Percentiles rank a stretch among this genome's conserved stretches.
phyloP scores from a whole-genome alignment of 441 rosid species.

The Pelargonium fulgidum region DNA sequence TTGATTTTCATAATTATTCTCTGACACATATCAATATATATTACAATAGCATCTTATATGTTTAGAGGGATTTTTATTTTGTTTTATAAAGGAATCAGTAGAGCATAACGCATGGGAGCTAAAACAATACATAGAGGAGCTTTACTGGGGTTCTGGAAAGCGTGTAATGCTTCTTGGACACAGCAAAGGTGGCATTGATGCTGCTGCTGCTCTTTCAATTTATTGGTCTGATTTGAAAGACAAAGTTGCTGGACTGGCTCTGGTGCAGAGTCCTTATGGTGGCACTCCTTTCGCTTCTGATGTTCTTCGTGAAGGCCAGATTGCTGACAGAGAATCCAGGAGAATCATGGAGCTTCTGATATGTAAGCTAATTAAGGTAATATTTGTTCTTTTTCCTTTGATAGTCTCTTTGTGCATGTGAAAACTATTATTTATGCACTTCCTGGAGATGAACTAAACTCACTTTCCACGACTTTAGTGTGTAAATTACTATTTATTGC shows the following conservation, averaged over 20 bases:
- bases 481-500: neutral
- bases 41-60: neutral
- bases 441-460: neutral
- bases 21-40: too few relatives aligned
- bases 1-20: too few relatives aligned
- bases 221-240: constrained; percentile 91
- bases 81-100: constrained; percentile 60
- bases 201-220: constrained; percentile 87
- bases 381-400: neutral
- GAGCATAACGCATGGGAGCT: constrained; percentile 92
- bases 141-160: constrained; percentile 86
- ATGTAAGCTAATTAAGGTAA: constrained; percentile 86
- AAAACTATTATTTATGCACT: neutral
- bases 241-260: constrained; percentile 82
- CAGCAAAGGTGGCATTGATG: constrained; percentile 97
- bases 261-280: constrained; percentile 93
- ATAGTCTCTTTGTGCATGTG: neutral
- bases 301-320: constrained; percentile 86
- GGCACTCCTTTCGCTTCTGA: constrained; percentile 93
- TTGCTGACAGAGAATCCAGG: constrained; percentile 79
- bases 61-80: neutral
- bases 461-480: neutral
- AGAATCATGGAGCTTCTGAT: constrained; percentile 81
- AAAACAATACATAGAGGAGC: constrained; percentile 87
- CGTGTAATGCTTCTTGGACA: constrained; percentile 89